Percentiles rank a stretch among this genome's conserved stretches.
These are phyloP conservation scores for Fusarium sp. DNA, from an alignment of 2,329 filamentous ascomycete genomes.

Conservation along the genomic window DNA sequence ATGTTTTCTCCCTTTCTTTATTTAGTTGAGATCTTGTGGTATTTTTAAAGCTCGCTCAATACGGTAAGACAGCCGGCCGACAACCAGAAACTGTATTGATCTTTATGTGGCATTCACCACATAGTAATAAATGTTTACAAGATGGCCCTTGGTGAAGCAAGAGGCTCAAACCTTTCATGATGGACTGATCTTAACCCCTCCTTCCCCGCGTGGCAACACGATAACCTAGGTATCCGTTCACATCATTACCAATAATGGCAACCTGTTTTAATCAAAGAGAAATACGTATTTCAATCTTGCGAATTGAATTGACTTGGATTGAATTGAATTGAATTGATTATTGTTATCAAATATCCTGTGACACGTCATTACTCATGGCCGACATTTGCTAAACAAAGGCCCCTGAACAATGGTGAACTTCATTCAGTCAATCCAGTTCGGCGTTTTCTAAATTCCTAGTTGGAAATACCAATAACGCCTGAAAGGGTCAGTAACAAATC, in stretches of 20 bases:
- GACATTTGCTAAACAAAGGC: not conserved
- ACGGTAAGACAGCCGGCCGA: not conserved
- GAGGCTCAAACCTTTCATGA: slow-evolving; percentile 10
- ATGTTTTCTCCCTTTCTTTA: not conserved
- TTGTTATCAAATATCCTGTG: slow-evolving; percentile 29
- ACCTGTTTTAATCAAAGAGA: not conserved
- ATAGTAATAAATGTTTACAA: not conserved
- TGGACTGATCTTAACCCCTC: slow-evolving; percentile 13
- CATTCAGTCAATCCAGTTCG: slow-evolving; percentile 15
- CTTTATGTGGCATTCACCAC: not conserved
- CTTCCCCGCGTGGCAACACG: slow-evolving; percentile 11
- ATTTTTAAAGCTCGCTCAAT: not conserved
- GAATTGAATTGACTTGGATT: slow-evolving; percentile 25
- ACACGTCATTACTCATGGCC: slow-evolving; percentile 1
- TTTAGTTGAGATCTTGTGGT: not conserved
- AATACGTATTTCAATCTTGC: not conserved
- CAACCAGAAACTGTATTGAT: not conserved
- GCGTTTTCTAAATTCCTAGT: slow-evolving; percentile 60
- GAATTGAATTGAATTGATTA: slow-evolving; percentile 32
- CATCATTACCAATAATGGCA: not conserved
- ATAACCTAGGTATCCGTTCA: slow-evolving; percentile 4
- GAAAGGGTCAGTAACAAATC: slow-evolving; percentile 24
- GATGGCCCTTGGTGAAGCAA: slow-evolving; percentile 12
- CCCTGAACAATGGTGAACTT: not conserved
- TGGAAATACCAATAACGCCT: slow-evolving; percentile 91